A percentile compares a stretch with the other conserved stretches of the same genome.
These are phyloP conservation scores for Apostasia ramifera DNA, from an alignment of 106 monocot genomes.

Conservation along the genomic window DNA sequence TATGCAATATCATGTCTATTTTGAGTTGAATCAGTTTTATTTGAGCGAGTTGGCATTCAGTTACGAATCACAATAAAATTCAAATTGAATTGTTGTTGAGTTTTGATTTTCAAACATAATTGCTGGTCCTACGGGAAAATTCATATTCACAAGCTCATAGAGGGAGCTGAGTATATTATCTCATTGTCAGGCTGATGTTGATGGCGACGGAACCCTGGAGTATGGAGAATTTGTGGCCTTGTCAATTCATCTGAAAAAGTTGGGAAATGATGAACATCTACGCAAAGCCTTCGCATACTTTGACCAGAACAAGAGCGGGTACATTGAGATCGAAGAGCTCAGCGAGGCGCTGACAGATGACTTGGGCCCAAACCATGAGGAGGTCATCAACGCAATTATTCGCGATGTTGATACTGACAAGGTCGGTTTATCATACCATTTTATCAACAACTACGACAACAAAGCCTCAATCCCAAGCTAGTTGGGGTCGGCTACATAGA, in stretches of 20 bases:
- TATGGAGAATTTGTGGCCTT: constrained; percentile 55
- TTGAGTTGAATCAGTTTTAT: too few relatives aligned
- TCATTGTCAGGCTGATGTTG: constrained; percentile 42
- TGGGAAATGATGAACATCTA: constrained; percentile 59
- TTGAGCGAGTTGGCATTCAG: too few relatives aligned
- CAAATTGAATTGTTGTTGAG: too few relatives aligned
- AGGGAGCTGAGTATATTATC: too few relatives aligned
- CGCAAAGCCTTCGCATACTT: constrained; percentile 57
- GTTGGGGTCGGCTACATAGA: neutral
- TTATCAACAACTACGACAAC: neutral
- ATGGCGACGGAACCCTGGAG: constrained; percentile 48
- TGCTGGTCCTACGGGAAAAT: too few relatives aligned
- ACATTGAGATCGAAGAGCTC: constrained; percentile 71
- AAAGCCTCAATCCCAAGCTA: neutral
- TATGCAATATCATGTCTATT: too few relatives aligned
- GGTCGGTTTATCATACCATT: constrained; percentile 22
- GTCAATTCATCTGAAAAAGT: constrained; percentile 40
- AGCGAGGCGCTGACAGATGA: constrained; percentile 45
- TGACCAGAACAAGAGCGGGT: constrained; percentile 56
- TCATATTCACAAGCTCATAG: neutral
- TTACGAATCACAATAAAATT: too few relatives aligned
- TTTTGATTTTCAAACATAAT: too few relatives aligned
- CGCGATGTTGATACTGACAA: constrained; percentile 63
- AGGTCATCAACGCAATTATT: constrained; percentile 54
- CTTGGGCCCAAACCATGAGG: constrained; percentile 46